Base-by-base conservation (phyloP, 2,329 filamentous ascomycete species). In the Camillea tinctor region DNA sequence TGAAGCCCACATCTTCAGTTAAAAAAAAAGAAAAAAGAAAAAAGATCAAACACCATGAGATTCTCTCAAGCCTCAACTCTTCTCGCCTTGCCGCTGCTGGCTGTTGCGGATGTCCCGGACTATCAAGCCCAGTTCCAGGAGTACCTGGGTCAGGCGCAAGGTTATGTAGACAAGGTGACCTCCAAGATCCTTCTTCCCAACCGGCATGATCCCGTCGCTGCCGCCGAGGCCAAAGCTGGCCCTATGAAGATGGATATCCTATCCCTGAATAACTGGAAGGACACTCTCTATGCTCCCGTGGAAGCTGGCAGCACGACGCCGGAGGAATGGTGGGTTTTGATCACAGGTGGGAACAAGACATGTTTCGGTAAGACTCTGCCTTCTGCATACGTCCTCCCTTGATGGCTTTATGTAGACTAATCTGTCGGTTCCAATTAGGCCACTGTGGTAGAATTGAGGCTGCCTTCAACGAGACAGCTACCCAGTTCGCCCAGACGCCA, bases 281-380 rank as follows among this genome's bases (percentile, higher is more conserved):
- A 88, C 23, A 85, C 87, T 2, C 79, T 94, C 61, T 87, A 85
- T 71, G 79, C 79, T 55, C 84, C 86, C 26, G 85, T 89, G 60
- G 79, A 85, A 62, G 75, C 84, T 8, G 84, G 76, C 24, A 82
- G 84, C 63, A 83, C 84, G 11, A 81, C 77, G 7, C 88, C 90
- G 4, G 88, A 89, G 75, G 88, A 92, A 76, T 93, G 89, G 89
- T 88, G 90, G 81, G 79, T 94, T 62, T 81, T 90, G 66, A 77
- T 92, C 66, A 90, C 87, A 9, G 91, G 91, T 58, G 81, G 89
- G 67, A 93, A 93, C 81, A 89, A 87, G 79, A 92, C 90, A 30
- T 94, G 91, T 79, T 88, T 83, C 72, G 83, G 84, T 86, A 77
- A 60, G 81, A 44, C 21, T 53, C n/a, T 23, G 40, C 23, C n/a